Evolutionary conservation across 805 yeast genomes (phyloP).

Genomic region (Babjeviella inositovora): DNA sequence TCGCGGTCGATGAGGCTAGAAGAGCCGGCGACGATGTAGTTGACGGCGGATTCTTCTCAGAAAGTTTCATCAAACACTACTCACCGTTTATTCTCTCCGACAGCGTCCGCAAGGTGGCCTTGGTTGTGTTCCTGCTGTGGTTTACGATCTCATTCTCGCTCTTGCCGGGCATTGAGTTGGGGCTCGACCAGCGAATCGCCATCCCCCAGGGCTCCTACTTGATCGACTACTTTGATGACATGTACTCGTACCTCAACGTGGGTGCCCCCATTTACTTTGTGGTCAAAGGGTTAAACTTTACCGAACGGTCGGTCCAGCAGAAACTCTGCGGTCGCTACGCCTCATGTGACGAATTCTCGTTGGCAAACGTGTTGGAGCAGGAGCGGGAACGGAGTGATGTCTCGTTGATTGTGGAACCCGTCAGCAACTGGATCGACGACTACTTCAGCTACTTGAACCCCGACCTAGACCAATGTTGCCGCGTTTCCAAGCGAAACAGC

Average conservation of each 20-base stretch:
- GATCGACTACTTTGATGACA: constrained; percentile 64
- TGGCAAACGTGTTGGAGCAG: constrained; percentile 71
- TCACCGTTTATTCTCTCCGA: constrained; percentile 43
- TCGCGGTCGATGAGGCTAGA: constrained; percentile 52
- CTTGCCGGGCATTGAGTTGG: constrained; percentile 56
- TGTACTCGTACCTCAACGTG: constrained; percentile 56
- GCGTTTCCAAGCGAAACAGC: constrained; percentile 34
- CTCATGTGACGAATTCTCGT: constrained; percentile 63
- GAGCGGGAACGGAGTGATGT: constrained; percentile 53
- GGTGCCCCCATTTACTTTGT: constrained; percentile 93
- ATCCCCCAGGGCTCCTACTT: constrained; percentile 74
- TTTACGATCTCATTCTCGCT: constrained; percentile 53
- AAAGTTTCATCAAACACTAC: constrained; percentile 26
- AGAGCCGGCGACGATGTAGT: constrained; percentile 1
- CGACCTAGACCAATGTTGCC: constrained; percentile 71
- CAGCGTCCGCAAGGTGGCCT: constrained; percentile 25
- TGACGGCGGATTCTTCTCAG: constrained; percentile 12
- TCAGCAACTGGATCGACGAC: constrained; percentile 90
- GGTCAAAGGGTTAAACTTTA: constrained; percentile 50
- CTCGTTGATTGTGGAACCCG: constrained; percentile 66
- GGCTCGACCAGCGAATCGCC: constrained; percentile 83
- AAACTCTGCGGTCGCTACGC: constrained; percentile 78
- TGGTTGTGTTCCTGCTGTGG: constrained; percentile 42
- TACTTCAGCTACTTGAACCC: constrained; percentile 82
- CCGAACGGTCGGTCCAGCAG: constrained; percentile 46